These are phyloP conservation scores for Diaporthe batatas DNA, from an alignment of 2,329 filamentous ascomycete genomes.

Conservation along the genomic window DNA sequence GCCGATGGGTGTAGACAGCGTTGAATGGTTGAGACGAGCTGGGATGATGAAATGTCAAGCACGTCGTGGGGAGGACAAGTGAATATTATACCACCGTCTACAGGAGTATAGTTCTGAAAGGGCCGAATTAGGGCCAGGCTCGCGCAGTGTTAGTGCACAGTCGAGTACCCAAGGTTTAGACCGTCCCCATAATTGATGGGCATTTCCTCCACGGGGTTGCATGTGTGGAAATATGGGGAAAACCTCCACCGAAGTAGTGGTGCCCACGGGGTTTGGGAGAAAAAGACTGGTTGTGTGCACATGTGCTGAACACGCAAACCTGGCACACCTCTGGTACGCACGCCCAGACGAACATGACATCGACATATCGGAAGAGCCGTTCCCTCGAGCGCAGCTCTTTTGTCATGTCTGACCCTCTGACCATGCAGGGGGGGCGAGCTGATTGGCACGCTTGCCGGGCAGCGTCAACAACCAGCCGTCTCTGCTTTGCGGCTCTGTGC, in stretches of 20 bases:
- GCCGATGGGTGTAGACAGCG: too few relatives aligned
- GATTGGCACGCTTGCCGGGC: not conserved
- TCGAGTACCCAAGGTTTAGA: not conserved
- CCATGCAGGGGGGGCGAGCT: not conserved
- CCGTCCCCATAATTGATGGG: conserved; percentile 17
- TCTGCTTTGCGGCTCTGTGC: conserved; percentile 30
- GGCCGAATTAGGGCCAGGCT: conserved; percentile 14
- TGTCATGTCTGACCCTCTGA: conserved; percentile 31
- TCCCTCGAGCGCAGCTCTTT: conserved; percentile 1
- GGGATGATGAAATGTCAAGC: not conserved
- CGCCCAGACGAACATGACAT: conserved; percentile 15
- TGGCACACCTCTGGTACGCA: not conserved
- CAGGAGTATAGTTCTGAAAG: not conserved
- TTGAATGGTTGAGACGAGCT: not conserved
- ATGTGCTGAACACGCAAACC: not conserved
- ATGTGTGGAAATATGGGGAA: conserved; percentile 30
- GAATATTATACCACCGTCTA: not conserved
- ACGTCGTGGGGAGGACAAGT: not conserved
- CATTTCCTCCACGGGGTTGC: conserved; percentile 29
- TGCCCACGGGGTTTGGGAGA: conserved; percentile 10
- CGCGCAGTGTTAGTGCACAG: not conserved
- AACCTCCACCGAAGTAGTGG: conserved; percentile 6
- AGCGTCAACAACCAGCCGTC: not conserved
- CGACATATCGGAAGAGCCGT: conserved; percentile 3
- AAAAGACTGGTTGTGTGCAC: not conserved